Conservation (phyloP, 768 basidiomycete species). For the Hysterangium stoloniferum region DNA sequence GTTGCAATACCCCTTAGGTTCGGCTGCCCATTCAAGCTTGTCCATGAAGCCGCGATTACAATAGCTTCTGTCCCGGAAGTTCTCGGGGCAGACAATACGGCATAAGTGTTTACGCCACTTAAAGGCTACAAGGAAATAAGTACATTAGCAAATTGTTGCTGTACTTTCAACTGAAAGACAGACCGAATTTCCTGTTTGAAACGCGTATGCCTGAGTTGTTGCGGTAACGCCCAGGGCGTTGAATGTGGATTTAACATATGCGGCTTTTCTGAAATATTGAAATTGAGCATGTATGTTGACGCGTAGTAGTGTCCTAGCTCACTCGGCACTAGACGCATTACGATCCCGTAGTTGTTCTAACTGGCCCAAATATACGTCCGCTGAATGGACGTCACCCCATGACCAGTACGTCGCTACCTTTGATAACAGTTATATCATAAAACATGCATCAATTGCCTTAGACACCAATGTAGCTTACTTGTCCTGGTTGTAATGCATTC, state of each 20-base stretch:
- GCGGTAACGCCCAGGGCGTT: slow-evolving; percentile 64
- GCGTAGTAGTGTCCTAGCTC: slow-evolving; percentile 26
- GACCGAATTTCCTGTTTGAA: slow-evolving; percentile 45
- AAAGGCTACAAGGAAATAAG: slow-evolving; percentile 36
- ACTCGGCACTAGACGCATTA: slow-evolving; percentile 69
- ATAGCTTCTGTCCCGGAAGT: slow-evolving; percentile 92
- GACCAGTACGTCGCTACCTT: slow-evolving; percentile 90
- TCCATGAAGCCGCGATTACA: slow-evolving; percentile 87
- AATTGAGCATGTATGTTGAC: background rate
- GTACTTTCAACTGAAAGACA: background rate
- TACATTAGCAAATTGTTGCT: slow-evolving; percentile 6
- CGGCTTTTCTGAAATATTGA: slow-evolving; percentile 47
- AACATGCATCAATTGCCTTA: background rate
- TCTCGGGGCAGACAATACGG: slow-evolving; percentile 73
- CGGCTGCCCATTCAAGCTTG: slow-evolving; percentile 55
- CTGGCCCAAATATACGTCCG: slow-evolving; percentile 71
- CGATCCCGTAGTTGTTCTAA: slow-evolving; percentile 54
- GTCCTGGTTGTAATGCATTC: slow-evolving; percentile 89
- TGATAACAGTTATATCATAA: too few species aligned
- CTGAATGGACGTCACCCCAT: slow-evolving; percentile 84
- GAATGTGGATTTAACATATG: slow-evolving; percentile 57
- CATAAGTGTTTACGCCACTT: slow-evolving; percentile 76
- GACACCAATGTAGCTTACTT: slow-evolving; percentile 42
- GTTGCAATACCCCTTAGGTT: slow-evolving; percentile 85
- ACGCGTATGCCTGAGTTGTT: slow-evolving; percentile 61